Evolutionary conservation across 805 yeast species (phyloP).

Genomic region (Yarrowia yakushimensis): DNA sequence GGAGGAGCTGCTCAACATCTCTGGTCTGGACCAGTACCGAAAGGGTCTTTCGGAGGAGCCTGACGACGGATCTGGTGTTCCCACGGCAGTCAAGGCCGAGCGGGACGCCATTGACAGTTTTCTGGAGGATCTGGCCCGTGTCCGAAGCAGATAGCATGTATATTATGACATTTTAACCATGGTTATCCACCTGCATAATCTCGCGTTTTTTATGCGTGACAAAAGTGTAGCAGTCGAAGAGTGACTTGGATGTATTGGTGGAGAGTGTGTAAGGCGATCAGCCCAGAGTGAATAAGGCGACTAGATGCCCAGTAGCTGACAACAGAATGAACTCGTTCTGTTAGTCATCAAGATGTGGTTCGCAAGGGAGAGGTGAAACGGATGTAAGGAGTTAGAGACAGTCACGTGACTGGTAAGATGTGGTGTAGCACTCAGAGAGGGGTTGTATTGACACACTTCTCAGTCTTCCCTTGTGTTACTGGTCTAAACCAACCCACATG

Average conservation of each 20-base stretch:
- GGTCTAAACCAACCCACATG: no score
- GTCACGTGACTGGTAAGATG: no score
- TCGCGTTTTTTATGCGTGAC: background rate
- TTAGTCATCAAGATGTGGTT: no score
- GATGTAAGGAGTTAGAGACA: no score
- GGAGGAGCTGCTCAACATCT: constrained; percentile 10
- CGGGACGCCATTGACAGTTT: constrained; percentile 9
- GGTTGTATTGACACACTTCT: no score
- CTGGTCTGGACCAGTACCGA: constrained; percentile 9
- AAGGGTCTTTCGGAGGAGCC: background rate
- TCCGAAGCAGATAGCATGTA: background rate
- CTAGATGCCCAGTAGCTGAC: no score
- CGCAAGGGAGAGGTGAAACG: no score
- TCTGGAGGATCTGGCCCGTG: constrained; percentile 14
- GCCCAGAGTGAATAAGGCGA: no score
- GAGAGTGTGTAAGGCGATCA: no score
- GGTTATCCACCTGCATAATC: background rate
- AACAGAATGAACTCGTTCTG: no score
- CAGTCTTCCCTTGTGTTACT: no score
- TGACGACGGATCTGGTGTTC: background rate
- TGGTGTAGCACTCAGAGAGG: no score
- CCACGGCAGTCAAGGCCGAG: constrained; percentile 6
- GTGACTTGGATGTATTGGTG: background rate
- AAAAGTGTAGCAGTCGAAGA: background rate
- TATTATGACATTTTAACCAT: background rate